Evolutionary conservation across 768 basidiomycete genomes (phyloP).

Genomic region (Leccinum variicolor): DNA sequence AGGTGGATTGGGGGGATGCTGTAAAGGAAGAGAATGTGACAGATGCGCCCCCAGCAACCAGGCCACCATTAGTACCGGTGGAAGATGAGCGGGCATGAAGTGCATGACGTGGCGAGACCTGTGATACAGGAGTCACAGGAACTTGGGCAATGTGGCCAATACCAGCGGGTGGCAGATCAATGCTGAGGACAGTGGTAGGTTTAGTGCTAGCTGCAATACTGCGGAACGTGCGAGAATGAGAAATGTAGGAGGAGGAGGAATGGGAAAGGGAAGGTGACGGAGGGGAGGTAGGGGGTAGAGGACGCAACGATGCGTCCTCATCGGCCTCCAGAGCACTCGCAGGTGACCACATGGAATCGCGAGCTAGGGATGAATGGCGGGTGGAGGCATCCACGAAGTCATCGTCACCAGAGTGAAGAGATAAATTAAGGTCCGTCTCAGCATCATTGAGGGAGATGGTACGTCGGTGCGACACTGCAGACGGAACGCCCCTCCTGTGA

Average conservation of each 20-base stretch:
- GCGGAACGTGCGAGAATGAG: conserved; percentile 75
- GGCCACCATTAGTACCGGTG: conserved; percentile 44
- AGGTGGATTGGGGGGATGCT: conserved; percentile 42
- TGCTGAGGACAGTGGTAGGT: conserved; percentile 89
- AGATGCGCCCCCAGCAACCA: conserved; percentile 49
- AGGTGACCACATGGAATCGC: conserved; percentile 79
- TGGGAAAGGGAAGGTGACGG: conserved; percentile 84
- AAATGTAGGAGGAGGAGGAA: conserved; percentile 81
- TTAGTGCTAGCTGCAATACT: conserved; percentile 89
- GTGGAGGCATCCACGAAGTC: conserved; percentile 47
- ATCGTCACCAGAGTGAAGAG: conserved; percentile 34
- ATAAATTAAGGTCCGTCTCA: conserved; percentile 41
- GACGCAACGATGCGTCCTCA: conserved; percentile 90
- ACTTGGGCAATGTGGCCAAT: conserved; percentile 93
- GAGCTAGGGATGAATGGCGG: conserved; percentile 57
- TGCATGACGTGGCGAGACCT: conserved; percentile 46
- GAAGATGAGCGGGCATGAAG: conserved; percentile 64
- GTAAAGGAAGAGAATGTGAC: conserved; percentile 75
- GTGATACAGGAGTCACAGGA: conserved; percentile 55
- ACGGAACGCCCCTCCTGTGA: conserved; percentile 19
- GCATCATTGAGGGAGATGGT: conserved; percentile 66
- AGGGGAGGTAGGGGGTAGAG: conserved; percentile 83
- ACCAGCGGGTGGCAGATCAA: conserved; percentile 76
- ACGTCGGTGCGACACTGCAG: conserved; percentile 40
- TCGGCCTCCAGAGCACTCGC: conserved; percentile 79